Base-by-base conservation (phyloP, 345 rosid species). In the Brassica cretica region DNA sequence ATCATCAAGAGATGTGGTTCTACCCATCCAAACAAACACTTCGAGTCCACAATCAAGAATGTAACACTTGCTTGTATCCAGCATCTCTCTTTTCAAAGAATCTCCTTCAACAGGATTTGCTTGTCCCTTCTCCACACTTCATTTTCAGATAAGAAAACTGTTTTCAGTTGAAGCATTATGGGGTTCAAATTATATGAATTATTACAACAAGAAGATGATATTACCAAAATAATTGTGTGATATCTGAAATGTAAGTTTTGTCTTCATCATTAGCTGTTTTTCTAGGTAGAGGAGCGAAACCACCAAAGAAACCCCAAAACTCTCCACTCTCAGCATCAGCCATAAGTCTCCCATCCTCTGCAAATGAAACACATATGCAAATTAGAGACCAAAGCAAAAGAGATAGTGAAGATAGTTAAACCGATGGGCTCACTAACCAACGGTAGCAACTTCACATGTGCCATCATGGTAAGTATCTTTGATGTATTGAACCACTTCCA, bases 331-430 rank as follows among this genome's bases (percentile, higher is more conserved):
- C 99, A 68, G 93, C 89, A 90, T 93, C 99, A 76, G 98, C 98
- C 99, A 95, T 95, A 84, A 95, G 84, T 79, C 80, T 95, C 65
- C 98, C 99, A 83, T 95, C 99, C 96, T 95, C 98, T 95, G 76
- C 76, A 78, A 44, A 44, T 74, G 68, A 67, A 32, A 29, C 75
- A 67, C 24, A 68, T 68, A 69, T 66, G 65, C 77, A 77, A 77
- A 11, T 79, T 30, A 73, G 76, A 75, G 49, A 78, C 16, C 67
- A 51, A 15, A 75, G 2, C 59, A 24, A 81, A 81, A 61, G 27
- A 11, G 71, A 59, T 58, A 10, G 33, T 64, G 32, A 64, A 10
- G 71, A 58, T 58, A 70, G 64, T 73, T 55, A 59, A 70, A 66
- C 62, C 4, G 75, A 33, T 56, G 16, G 46, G 41, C 65, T 64